phyloP scores from a whole-genome alignment of 805 yeast species.

The Clavispora santaluciae region DNA sequence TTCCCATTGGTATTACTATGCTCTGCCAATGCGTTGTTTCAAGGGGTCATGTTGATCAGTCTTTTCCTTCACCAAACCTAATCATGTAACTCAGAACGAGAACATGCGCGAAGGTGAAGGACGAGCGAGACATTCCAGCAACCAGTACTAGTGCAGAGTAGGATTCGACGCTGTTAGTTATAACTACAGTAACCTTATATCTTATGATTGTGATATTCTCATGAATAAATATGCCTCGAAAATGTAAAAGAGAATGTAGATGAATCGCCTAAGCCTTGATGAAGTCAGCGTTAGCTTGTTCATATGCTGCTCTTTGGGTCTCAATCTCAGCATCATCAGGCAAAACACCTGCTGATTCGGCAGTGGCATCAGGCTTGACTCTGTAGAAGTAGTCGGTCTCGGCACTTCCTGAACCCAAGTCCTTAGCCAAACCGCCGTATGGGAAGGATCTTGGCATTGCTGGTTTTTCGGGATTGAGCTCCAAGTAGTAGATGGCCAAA shows the following conservation, averaged over 20 bases:
- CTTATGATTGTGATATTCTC: not conserved
- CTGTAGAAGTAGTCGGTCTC: constrained; percentile 32
- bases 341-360: constrained; percentile 35
- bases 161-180: no score
- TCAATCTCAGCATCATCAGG: constrained; percentile 25
- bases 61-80: no score
- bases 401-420: constrained; percentile 55
- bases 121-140: no score
- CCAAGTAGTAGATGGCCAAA: constrained; percentile 38
- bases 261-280: constrained; percentile 20
- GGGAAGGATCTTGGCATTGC: constrained; percentile 77
- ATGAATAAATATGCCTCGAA: constrained; percentile 1
- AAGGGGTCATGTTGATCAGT: no score
- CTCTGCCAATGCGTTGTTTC: no score
- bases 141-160: no score
- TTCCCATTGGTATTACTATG: no score
- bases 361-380: constrained; percentile 36
- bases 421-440: constrained; percentile 67
- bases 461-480: constrained; percentile 57
- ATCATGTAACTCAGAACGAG: no score
- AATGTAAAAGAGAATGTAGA: not conserved
- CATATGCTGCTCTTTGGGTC: constrained; percentile 28
- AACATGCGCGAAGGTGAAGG: no score
- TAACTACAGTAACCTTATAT: not conserved
- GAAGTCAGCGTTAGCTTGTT: constrained; percentile 33